Percentiles rank a stretch among this genome's conserved stretches.
phyloP scores from a whole-genome alignment of 148 eudicot species.

The Cornus florida region DNA sequence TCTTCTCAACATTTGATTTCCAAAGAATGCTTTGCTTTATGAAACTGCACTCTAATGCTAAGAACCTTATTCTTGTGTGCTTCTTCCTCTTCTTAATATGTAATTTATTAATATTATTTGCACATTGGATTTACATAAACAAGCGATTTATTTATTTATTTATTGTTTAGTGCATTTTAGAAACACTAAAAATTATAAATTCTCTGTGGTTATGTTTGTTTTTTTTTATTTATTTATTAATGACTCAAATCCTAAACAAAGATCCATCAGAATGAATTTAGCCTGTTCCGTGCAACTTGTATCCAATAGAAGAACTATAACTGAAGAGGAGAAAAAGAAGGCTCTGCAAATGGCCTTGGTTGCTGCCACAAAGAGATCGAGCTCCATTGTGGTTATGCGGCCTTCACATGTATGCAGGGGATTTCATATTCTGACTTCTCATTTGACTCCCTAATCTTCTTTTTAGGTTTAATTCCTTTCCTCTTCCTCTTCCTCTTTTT shows the following conservation, averaged over 20 bases:
- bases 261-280: neutral
- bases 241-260: neutral
- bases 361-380: constrained; percentile 9
- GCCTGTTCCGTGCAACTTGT: neutral
- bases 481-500: too few relatives aligned
- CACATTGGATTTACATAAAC: neutral
- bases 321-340: constrained; percentile 27
- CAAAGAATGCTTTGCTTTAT: neutral
- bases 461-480: neutral
- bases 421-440: constrained; percentile 37
- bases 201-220: neutral
- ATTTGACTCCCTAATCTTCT: neutral
- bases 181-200: too few relatives aligned
- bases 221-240: neutral
- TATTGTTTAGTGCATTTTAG: neutral
- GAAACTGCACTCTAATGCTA: neutral
- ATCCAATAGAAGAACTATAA: constrained; percentile 38
- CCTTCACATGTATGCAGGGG: constrained; percentile 33
- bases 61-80: too few relatives aligned
- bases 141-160: neutral
- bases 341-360: constrained; percentile 27
- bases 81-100: too few relatives aligned
- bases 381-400: constrained; percentile 31
- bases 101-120: neutral
- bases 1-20: neutral